Base-by-base conservation (phyloP, 805 yeast genomes). In the Metschnikowia sp. region DNA sequence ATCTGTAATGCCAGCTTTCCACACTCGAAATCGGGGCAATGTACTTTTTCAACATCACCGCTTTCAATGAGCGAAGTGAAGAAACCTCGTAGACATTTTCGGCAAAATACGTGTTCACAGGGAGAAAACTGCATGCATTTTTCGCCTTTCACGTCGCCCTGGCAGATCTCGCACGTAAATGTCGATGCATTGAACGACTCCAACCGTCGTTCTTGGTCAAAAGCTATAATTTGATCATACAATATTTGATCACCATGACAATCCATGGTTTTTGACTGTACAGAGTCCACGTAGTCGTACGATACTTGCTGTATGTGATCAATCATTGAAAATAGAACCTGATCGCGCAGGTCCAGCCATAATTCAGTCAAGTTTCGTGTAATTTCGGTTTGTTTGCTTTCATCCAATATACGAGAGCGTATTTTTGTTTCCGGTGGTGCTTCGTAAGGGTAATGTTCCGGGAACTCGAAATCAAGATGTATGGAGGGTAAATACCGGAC, bases 11-110 rank as follows among this genome's bases (percentile, higher is more conserved):
- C 52, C 10, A 34, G 32, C 45, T 61, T 67, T 3, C 78, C 73
- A 47, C 81, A 77, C 34, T 69, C 72, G 53, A 75, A 77, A 39
- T 79, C 74, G 1, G 87, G 86, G 54, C 88, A 83, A 57, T 81
- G 82, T 2, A 83, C 65, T 39, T 66, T 74, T 13, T 71, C 71
- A 4, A 79, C 68, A 32, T 76, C 77, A 3, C 84, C 86, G 4
- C 72, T 59, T 8, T 56, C 56, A 10, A 82, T 80, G 38, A 65
- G 60, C 3, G 70, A 61, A 15, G 32, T 29, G 41, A 53, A 55
- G 42, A 52, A 56, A 19, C 44, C 51, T 2, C 28, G n/a, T 11
- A 56, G 41, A 35, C 60, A 56, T 13, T 3, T 19, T 15, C 39
- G 46, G 48, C 60, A 56, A 26, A 51, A 56, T 4, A 51, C 51